Percentiles rank a stretch among this genome's conserved stretches.
These are phyloP conservation scores for Aspergillus sp. DNA, from an alignment of 2,329 filamentous ascomycete species.

Conservation along the genomic window DNA sequence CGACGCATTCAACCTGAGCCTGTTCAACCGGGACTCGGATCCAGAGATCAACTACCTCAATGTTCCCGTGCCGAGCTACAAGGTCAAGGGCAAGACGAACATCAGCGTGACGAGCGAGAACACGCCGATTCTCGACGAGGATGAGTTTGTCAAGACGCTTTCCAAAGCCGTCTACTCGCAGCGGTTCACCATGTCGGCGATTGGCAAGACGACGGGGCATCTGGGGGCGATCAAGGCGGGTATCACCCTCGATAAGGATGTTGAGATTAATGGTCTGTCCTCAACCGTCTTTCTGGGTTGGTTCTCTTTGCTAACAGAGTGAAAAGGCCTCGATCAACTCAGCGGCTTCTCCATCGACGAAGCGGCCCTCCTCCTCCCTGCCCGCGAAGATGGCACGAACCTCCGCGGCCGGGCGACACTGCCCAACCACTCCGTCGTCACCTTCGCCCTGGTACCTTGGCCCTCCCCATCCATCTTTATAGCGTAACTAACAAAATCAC, in stretches of 20 bases:
- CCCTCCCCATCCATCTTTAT: too few relatives aligned
- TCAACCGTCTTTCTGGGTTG: too few relatives aligned
- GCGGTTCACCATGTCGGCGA: conserved; percentile 43
- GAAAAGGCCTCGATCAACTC: conserved; percentile 42
- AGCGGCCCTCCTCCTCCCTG: conserved; percentile 44
- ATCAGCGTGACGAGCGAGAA: conserved; percentile 42
- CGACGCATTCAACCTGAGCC: conserved; percentile 43
- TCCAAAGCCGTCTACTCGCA: conserved; percentile 46
- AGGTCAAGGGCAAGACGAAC: conserved; percentile 34
- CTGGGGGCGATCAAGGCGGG: conserved; percentile 47
- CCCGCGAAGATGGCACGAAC: conserved; percentile 47
- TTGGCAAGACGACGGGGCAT: conserved; percentile 43
- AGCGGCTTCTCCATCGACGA: conserved; percentile 45
- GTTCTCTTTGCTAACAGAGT: not conserved
- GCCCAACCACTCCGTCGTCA: conserved; percentile 52
- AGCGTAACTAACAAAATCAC: not conserved
- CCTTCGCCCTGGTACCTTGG: conserved; percentile 38
- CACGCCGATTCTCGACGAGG: conserved; percentile 43
- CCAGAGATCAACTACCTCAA: conserved; percentile 24
- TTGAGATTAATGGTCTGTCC: conserved; percentile 41
- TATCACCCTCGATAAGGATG: conserved; percentile 48
- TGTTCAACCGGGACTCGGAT: conserved; percentile 48
- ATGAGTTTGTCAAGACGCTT: conserved; percentile 48
- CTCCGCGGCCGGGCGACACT: conserved; percentile 50
- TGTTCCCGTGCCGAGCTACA: conserved; percentile 21